phyloP scores from a whole-genome alignment of 108 stramenopile genomes.

The Stephanodiscus triporus region DNA sequence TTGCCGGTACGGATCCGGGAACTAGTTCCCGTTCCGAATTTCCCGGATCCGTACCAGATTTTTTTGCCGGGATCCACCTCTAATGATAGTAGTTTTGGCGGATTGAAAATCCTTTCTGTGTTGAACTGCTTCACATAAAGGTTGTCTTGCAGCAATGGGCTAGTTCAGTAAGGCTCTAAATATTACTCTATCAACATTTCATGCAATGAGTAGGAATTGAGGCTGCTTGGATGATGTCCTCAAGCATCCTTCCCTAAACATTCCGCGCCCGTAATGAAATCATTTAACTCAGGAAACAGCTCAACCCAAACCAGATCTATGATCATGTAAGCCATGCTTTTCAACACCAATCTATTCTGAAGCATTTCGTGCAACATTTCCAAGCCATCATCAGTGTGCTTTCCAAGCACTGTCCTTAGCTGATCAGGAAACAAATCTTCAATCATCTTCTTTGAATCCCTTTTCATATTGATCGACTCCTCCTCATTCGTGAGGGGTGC shows the following conservation, averaged over 20 bases:
- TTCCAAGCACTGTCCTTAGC: constrained; percentile 70
- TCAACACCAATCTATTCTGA: constrained; percentile 82
- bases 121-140: too few relatives aligned
- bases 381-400: constrained; percentile 77
- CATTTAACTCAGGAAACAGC: constrained; percentile 83
- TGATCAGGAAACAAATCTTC: constrained; percentile 75
- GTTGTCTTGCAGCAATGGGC: too few relatives aligned
- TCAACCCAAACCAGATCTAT: constrained; percentile 79
- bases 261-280: constrained; percentile 69
- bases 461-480: constrained; percentile 50
- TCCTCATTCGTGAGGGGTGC: constrained; percentile 49
- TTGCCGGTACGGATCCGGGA: too few relatives aligned
- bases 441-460: constrained; percentile 53
- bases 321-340: constrained; percentile 88
- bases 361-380: constrained; percentile 85
- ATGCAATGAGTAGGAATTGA: too few relatives aligned
- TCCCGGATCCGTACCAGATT: too few relatives aligned
- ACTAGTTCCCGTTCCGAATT: too few relatives aligned
- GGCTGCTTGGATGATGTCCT: constrained; percentile 1
- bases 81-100: too few relatives aligned
- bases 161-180: too few relatives aligned
- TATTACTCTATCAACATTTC: neutral
- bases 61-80: too few relatives aligned
- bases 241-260: constrained; percentile 57
- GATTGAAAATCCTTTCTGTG: too few relatives aligned